phyloP scores from a whole-genome alignment of 331 rosid species.

The Pyrus hybrid region DNA sequence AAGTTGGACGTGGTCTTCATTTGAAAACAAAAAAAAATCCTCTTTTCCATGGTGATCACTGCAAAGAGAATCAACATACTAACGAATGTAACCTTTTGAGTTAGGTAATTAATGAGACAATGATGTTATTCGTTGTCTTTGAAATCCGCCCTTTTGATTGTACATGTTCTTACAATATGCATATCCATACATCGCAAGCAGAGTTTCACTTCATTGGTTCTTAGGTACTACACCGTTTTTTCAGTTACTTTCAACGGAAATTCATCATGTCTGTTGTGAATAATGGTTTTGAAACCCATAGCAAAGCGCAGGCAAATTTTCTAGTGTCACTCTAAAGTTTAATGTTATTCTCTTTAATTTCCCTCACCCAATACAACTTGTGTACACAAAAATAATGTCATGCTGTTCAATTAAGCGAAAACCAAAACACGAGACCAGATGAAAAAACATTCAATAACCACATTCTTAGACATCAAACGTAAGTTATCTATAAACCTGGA shows the following conservation, averaged over 20 bases:
- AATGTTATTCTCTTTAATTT: not conserved
- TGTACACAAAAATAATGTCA: not conserved
- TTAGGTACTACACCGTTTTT: no score
- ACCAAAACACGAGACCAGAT: not conserved
- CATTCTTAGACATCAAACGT: not conserved
- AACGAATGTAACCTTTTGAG: not conserved
- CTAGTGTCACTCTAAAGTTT: not conserved
- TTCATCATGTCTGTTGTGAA: not conserved
- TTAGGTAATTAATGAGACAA: not conserved
- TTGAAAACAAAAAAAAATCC: no score
- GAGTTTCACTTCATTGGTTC: not conserved
- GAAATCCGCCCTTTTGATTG: not conserved
- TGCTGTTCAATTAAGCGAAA: not conserved
- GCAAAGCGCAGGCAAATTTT: not conserved
- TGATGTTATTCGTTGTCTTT: not conserved
- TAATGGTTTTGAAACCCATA: not conserved
- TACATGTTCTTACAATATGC: not conserved
- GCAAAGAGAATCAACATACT: no score
- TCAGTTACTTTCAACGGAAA: no score
- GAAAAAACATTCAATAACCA: not conserved
- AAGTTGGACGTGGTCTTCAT: no score
- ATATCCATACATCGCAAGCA: not conserved
- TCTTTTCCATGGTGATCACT: no score
- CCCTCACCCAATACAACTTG: not conserved
- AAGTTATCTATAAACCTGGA: slow-evolving; percentile 12